A percentile compares a stretch with the other conserved stretches of the same genome.
These are phyloP conservation scores for Fonsecaea pedrosoi DNA, from an alignment of 2,329 filamentous ascomycete genomes.

Conservation along the genomic window DNA sequence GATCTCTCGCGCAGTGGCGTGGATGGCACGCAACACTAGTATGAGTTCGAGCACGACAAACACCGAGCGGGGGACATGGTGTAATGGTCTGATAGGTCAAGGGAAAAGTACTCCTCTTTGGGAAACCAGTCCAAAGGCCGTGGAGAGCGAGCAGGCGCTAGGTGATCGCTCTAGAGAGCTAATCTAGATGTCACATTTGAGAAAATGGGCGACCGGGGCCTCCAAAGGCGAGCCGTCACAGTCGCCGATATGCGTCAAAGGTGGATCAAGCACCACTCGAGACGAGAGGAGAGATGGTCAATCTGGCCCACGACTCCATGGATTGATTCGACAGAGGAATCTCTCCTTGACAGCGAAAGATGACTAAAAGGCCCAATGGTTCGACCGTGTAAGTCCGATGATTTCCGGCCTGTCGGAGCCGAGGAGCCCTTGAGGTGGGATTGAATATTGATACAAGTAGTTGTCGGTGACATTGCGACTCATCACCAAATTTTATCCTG, in stretches of 20 bases:
- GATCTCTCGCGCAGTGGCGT: background rate
- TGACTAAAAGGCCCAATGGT: background rate
- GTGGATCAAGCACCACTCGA: slow-evolving; percentile 64
- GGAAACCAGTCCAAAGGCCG: background rate
- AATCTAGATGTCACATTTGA: background rate
- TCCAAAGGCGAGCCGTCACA: no score
- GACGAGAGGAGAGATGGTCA: no score
- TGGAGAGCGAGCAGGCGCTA: background rate
- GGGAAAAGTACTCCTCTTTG: slow-evolving; percentile 9
- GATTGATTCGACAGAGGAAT: background rate
- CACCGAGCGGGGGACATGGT: background rate
- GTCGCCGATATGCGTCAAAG: slow-evolving; percentile 58
- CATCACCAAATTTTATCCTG: no score
- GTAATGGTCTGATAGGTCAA: background rate
- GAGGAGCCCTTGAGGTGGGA: background rate
- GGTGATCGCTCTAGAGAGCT: slow-evolving; percentile 62
- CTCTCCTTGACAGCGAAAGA: background rate
- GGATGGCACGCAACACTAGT: background rate
- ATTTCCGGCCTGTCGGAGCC: background rate
- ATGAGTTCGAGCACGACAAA: background rate
- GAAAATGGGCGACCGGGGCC: no score
- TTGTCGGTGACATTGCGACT: background rate
- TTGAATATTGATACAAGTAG: background rate
- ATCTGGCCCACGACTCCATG: slow-evolving; percentile 51
- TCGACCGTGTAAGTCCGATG: background rate